A percentile compares a stretch with the other conserved stretches of the same genome.
Evolutionary conservation across 164 flowering plant species (phyloP).

Genomic region (Stephania japonica): DNA sequence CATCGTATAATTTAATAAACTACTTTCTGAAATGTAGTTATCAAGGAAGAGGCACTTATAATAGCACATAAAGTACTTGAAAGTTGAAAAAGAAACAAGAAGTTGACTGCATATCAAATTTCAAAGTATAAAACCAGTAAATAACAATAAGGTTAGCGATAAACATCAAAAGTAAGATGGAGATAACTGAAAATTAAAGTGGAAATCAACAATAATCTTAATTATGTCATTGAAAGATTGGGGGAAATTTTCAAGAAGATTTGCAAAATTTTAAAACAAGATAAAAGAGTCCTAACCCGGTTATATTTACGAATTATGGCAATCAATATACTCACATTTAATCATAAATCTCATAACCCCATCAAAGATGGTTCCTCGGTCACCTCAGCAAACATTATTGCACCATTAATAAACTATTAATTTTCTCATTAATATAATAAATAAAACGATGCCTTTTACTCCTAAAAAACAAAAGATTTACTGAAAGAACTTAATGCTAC

Average conservation of each 20-base stretch:
- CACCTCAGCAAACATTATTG: background rate
- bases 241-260: background rate
- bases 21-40: background rate
- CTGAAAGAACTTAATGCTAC: background rate
- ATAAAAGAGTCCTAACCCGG: background rate
- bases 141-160: background rate
- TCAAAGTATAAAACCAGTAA: background rate
- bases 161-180: background rate
- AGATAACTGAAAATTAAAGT: background rate
- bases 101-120: background rate
- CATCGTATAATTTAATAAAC: background rate
- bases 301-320: background rate
- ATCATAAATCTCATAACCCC: background rate
- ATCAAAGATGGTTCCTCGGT: background rate
- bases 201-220: background rate
- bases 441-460: background rate
- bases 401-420: background rate
- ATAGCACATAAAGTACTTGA: background rate
- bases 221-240: background rate
- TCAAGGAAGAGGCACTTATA: background rate
- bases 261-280: background rate
- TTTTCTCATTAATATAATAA: background rate
- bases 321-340: background rate
- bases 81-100: background rate
- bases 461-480: background rate